These are phyloP conservation scores for Phytophthora chlamydospora DNA, from an alignment of 352 stramenopile genomes.

Conservation along the genomic window DNA sequence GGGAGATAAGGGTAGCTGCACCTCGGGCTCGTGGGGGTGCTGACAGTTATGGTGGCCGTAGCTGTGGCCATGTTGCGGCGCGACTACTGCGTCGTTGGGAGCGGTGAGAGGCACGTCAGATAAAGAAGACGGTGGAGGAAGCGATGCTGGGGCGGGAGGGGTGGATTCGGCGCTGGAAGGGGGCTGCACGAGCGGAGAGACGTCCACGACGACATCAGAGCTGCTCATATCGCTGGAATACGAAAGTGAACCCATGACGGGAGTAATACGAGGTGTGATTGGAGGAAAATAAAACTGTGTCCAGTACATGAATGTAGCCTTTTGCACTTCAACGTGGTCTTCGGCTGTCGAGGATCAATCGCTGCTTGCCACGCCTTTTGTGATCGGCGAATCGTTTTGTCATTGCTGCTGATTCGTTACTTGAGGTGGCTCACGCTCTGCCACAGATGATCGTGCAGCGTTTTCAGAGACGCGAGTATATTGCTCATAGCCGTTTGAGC, in stretches of 20 bases:
- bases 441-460: no score
- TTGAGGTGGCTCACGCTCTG: no score
- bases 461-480: no score
- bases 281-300: not conserved
- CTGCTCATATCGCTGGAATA: constrained; percentile 23
- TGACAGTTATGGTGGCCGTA: constrained; percentile 32
- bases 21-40: constrained; percentile 14
- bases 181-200: constrained; percentile 20
- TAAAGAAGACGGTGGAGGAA: constrained; percentile 5
- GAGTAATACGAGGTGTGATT: constrained; percentile 5
- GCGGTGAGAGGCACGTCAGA: constrained; percentile 1
- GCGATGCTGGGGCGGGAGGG: not conserved
- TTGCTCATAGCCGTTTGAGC: no score
- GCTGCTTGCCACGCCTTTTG: no score
- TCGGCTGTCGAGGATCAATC: not conserved
- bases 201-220: constrained; percentile 31
- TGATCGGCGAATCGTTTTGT: no score
- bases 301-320: constrained; percentile 4
- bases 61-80: constrained; percentile 18
- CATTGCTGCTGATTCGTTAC: no score
- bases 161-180: not conserved
- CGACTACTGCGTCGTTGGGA: constrained; percentile 4
- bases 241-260: constrained; percentile 9
- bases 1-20: constrained; percentile 39
- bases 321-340: constrained; percentile 5